Base-by-base conservation (phyloP, 805 yeast genomes). In the Teunomyces cretensis region DNA sequence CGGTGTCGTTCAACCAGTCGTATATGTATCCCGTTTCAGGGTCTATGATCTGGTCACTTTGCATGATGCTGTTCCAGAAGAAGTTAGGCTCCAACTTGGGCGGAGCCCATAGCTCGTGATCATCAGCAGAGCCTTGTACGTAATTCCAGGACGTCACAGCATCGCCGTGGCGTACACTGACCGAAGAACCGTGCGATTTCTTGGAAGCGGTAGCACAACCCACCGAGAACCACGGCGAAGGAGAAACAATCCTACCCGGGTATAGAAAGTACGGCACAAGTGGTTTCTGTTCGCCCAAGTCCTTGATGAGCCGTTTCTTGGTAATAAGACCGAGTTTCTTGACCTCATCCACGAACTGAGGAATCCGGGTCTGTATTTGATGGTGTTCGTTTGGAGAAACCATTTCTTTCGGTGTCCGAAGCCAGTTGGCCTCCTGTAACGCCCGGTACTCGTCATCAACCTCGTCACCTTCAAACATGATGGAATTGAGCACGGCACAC, bases 111-210 rank as follows among this genome's bases (percentile, higher is more conserved):
- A 84, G 68, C 56, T 90, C 97, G 60, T 90, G 96, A 56, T 91
- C 97, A 62, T 90, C 97, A 0, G 94, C 97, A 0, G 96, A 94
- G 1, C 97, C 97, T 62, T 89, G 97, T 1, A 89, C 86, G 57
- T 90, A 90, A 16, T 60, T 52, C 61, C 66, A 63, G 5, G 58
- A 40, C 13, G 42, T 17, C 7, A 30, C 22, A 6, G 38, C 33
- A 9, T 45, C 44, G 6, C 42, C 48, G 9, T 47, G 43, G 9
- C 42, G 48, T 3, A 43, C 43, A 4, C 26, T 35, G 3, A 22
- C 17, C 13, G 38, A 19, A 19, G 38, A 35, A 8, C 26, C 38
- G 11, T 35, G 38, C 17, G 38, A 22, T 32, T 70, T 72, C 45
- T 72, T 70, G 35, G 91, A 84, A 0, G 86, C 84, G 0, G 89